Conservation (phyloP, 345 rosid genomes). For the Erodium maritimum region DNA sequence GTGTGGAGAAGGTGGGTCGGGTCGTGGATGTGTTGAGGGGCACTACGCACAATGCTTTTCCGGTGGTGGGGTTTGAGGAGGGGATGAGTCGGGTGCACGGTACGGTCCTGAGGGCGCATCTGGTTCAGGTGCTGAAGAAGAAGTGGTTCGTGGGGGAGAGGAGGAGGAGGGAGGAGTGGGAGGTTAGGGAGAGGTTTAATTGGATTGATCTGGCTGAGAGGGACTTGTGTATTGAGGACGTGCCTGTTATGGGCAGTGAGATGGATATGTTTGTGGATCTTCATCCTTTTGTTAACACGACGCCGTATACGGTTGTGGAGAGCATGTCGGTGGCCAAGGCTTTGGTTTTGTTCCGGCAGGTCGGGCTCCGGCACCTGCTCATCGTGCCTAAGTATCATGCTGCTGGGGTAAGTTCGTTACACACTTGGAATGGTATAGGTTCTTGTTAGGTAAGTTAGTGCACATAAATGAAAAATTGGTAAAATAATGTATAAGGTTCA, state of each 20-base stretch:
- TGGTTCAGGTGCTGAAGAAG: constrained; percentile 54
- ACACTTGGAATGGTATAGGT: background rate
- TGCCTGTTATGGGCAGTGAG: constrained; percentile 49
- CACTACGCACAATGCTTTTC: constrained; percentile 74
- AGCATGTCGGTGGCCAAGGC: constrained; percentile 93
- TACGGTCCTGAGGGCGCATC: constrained; percentile 71
- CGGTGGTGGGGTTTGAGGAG: constrained; percentile 43
- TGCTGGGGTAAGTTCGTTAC: constrained; percentile 44
- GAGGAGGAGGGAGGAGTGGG: constrained; percentile 79
- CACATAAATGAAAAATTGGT: too few species aligned
- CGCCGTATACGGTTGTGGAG: constrained; percentile 78
- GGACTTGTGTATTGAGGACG: constrained; percentile 53
- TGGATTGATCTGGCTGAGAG: constrained; percentile 80
- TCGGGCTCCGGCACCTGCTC: constrained; percentile 71
- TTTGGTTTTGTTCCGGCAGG: constrained; percentile 65
- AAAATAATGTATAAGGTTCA: too few species aligned
- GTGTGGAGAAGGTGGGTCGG: constrained; percentile 64
- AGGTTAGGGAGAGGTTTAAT: constrained; percentile 58
- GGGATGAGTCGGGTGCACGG: constrained; percentile 39
- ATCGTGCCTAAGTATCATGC: constrained; percentile 64
- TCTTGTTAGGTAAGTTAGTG: too few species aligned
- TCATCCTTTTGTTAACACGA: constrained; percentile 82
- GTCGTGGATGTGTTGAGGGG: constrained; percentile 65
- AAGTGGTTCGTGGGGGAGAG: constrained; percentile 72
- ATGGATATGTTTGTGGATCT: constrained; percentile 83